Evolutionary conservation across 805 yeast genomes (phyloP), one percentile per base, ranked within the genome.

Genomic region (Saccharomycopsis microspora): DNA sequence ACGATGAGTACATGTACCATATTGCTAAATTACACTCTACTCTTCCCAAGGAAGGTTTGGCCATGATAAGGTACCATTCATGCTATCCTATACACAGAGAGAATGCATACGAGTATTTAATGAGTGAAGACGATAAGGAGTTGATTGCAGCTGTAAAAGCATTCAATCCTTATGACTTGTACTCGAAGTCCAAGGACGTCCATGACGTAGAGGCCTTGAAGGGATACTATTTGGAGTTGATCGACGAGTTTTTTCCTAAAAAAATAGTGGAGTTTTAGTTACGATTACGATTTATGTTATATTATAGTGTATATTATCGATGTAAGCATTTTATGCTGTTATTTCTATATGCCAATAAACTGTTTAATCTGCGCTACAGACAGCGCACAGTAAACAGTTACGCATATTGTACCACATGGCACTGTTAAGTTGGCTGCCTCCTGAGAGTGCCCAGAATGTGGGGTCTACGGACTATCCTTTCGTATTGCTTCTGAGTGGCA

Each of bases 51-150:
- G 82, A 80, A 58, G 87, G 75, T 0, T 64, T 81, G 46, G 86
- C 87, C 1, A 81, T 81, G 85, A 80, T 81, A 43, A 61, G 88
- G 50, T 81, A 81, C 58, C 88, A 81, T 60, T 79, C 85, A 1
- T 81, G 81, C 54, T 81, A 81, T 58, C 88, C 88, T 1, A 79
- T 85, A 81, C 88, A 81, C 58, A 75, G 80, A 51, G 86, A 81
- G 56, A 72, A 74, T 44, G 85, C 85, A 1, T 81, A 81, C 61
- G 64, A 64, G 39, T 75, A 79, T 56, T 63, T 81, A 47, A 80
- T 80, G 87, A 73, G 75, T 55, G 76, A 73, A 5, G 74, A 76
- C 47, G 88, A 81, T 56, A 60, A 67, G 44, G 69, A 74, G 57
- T 75, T 80, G 78, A 62, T 80, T 43, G 69, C 70, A 48, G 84